Base-by-base conservation (phyloP, 2,329 filamentous ascomycete species). In the Venturia aucupariae region DNA sequence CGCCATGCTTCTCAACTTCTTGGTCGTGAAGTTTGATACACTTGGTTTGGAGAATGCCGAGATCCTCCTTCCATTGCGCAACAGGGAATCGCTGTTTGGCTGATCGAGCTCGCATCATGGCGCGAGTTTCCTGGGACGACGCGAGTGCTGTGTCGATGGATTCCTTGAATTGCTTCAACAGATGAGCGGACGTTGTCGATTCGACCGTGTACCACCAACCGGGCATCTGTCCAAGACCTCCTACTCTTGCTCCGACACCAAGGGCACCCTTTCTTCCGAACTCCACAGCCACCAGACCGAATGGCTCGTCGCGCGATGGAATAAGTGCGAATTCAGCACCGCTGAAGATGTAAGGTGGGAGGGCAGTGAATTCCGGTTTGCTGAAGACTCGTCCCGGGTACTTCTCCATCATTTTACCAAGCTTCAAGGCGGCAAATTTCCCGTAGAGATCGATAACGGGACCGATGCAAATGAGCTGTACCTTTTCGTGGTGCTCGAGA, bases 161-260 rank as follows among this genome's bases (percentile, higher is more conserved):
- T 67, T 80, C 78, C 71, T 84, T 85, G 77, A 88, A 88, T 70
- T 88, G 86, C 57, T 83, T 81, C 63, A 88, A 77, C 54, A 87
- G 74, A 75, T 88, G 86, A 54, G 80, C 80, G 0, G 85, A 86
- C 1, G 83, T 83, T 6, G 81, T 85, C 0, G 84, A 86, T 71
- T 88, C 86, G 64, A 88, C 82, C 0, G 86, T 87, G 72, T 84
- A 88, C 86, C 86, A 88, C 82, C 85, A 88, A 30, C 86, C 86
- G 24, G 86, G 86, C 85, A 88, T 88, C 70, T 86, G 83, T n/a
- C 86, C 85, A 27, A 64, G 46, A 46, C 86, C 86, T 68, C 86
- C 86, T 44, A 88, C 86, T 63, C 85, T 79, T 44, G 85, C 84
- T 57, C 86, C 86, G 64, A 88, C 84, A 68, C 86, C 86, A 54